Evolutionary conservation across 345 rosid genomes (phyloP).

Genomic region (Litchi chinensis): DNA sequence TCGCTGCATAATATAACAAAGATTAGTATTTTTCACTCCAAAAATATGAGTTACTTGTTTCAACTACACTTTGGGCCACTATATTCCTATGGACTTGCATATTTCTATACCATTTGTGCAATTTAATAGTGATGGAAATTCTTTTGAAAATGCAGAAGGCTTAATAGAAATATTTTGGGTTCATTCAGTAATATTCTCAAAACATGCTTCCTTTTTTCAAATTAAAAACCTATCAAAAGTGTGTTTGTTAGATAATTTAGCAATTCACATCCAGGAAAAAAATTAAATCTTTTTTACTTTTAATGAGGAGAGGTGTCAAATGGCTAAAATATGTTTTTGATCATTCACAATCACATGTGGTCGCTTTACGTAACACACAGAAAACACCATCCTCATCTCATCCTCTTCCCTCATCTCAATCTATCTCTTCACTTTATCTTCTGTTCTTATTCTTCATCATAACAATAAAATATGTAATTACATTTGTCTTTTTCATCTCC

Average conservation of each 20-base stretch:
- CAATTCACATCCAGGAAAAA: background rate
- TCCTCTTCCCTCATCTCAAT: background rate
- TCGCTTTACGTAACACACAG: background rate
- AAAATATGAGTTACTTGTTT: slow-evolving; percentile 10
- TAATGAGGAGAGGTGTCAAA: background rate
- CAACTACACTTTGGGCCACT: background rate
- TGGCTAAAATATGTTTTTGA: background rate
- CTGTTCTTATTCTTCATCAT: background rate
- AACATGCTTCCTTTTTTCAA: background rate
- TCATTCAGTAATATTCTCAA: background rate
- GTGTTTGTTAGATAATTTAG: background rate
- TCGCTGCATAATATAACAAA: background rate
- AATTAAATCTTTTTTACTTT: background rate
- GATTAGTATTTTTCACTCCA: background rate
- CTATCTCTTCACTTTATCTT: background rate
- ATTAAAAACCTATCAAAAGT: background rate
- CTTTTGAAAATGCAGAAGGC: background rate
- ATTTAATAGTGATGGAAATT: background rate
- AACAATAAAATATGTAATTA: background rate
- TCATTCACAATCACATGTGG: background rate
- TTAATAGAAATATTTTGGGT: background rate
- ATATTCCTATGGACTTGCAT: background rate
- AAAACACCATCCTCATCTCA: background rate
- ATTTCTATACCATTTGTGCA: background rate
- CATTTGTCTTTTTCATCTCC: background rate